Evolutionary conservation across 1,284 basidiomycete genomes (phyloP), one percentile per base, ranked within the genome.

Genomic region (Ceratobasidium sp.): DNA sequence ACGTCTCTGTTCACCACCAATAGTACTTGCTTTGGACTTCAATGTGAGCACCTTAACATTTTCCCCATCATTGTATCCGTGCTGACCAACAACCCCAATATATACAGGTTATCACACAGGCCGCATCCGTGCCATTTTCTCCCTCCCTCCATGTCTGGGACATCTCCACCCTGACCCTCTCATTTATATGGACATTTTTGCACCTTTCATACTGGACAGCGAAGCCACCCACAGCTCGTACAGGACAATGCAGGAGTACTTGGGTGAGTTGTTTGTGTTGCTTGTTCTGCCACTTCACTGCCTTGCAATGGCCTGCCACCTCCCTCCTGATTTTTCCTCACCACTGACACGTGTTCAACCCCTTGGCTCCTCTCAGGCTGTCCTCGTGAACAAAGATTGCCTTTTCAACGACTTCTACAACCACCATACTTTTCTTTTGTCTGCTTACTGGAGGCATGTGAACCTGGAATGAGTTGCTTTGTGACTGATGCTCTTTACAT

Each of bases 101-200:
- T n/a, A 1, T 8, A 16, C 7, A 68, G 65, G 65, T 7, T 56
- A 39, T 39, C 49, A 49, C n/a, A 49, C 65, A 7, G 65, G 49
- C 7, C 49, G 34, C 22, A 49, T 54, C 22, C 65, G 49, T n/a
- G 34, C 49, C 7, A 68, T 68, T 24, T 68, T 68, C 19, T 4
- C 49, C 1, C 49, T 68, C 0, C 65, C 65, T 24, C 34, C 27
- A 6, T 11, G 24, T 49, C 34, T 68, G 2, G 13, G 14, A 27
- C 24, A 39, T n/a, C 19, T 68, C 2, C 34, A 39, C 16, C 24
- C 48, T 14, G 65, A 22, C 22, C 65, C 65, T 11, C 51, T 68
- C 22, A 49, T 56, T 16, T 68, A 54, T 22, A 7, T 39, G 8
- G 65, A 68, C 29, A 16, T 39, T 0, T 68, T 68, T 41, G 13